These are phyloP conservation scores for Phytophthora litchii DNA, from an alignment of 352 stramenopile genomes.

Conservation along the genomic window DNA sequence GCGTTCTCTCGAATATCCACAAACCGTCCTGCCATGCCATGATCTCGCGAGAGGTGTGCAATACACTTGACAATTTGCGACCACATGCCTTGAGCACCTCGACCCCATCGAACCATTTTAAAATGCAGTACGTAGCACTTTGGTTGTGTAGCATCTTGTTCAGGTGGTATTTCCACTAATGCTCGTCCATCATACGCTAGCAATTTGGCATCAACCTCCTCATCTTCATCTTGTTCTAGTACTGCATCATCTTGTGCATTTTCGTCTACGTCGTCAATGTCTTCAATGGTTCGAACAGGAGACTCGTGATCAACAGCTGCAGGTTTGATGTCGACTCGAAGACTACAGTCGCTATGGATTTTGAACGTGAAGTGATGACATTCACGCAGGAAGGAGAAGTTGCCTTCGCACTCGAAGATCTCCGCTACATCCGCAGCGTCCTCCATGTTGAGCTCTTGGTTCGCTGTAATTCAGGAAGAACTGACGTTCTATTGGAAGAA, in stretches of 20 bases:
- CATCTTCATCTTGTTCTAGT: constrained; percentile 1
- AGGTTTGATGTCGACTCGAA: constrained; percentile 34
- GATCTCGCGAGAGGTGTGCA: constrained; percentile 22
- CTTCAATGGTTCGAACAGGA: constrained; percentile 9
- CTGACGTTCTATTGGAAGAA: not conserved
- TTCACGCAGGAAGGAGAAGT: constrained; percentile 38
- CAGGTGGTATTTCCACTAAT: constrained; percentile 26
- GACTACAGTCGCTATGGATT: constrained; percentile 41
- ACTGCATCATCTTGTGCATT: constrained; percentile 3
- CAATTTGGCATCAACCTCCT: constrained; percentile 20
- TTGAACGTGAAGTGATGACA: constrained; percentile 40
- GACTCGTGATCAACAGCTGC: not conserved
- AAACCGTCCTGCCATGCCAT: constrained; percentile 33
- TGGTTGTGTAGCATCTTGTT: constrained; percentile 1
- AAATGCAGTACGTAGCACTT: constrained; percentile 49
- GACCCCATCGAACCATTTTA: constrained; percentile 51
- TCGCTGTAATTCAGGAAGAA: constrained; percentile 10
- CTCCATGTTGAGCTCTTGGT: constrained; percentile 17
- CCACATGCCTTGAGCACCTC: constrained; percentile 28
- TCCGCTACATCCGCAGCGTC: constrained; percentile 17
- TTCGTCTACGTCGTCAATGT: constrained; percentile 21
- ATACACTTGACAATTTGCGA: constrained; percentile 44
- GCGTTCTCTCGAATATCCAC: constrained; percentile 30
- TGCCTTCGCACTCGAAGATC: constrained; percentile 49
- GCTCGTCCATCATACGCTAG: constrained; percentile 39